phyloP scores from a whole-genome alignment of 2,329 filamentous ascomycete genomes.

The Passalora sequoiae region DNA sequence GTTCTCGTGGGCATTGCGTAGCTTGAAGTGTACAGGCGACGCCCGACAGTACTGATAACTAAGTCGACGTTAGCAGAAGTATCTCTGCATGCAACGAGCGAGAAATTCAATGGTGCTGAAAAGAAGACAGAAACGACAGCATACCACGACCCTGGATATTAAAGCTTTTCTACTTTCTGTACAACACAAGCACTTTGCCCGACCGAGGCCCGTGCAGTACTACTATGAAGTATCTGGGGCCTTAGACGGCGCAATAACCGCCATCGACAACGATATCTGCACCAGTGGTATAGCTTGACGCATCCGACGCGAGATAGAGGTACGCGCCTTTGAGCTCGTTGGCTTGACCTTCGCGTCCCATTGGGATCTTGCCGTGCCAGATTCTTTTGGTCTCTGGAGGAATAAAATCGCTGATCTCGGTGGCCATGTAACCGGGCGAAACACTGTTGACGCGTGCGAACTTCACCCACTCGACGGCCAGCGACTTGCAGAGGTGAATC shows the following conservation, averaged over 20 bases:
- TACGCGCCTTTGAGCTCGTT: constrained; percentile 32
- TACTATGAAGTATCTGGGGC: no score
- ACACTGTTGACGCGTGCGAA: constrained; percentile 54
- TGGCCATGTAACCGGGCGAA: constrained; percentile 52
- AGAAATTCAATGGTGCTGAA: no score
- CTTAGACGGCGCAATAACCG: constrained; percentile 25
- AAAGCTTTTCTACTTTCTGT: neutral
- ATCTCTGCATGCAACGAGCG: no score
- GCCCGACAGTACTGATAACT: no score
- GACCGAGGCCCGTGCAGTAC: no score
- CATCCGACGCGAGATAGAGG: constrained; percentile 32
- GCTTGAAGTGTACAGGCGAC: no score
- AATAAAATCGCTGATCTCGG: constrained; percentile 48
- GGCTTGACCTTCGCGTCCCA: constrained; percentile 38
- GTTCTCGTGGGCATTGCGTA: no score
- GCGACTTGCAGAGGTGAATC: constrained; percentile 52
- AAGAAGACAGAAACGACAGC: neutral
- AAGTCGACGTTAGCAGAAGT: no score
- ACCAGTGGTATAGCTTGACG: constrained; percentile 30
- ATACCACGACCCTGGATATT: neutral
- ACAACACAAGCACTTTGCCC: no score
- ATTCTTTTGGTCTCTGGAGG: constrained; percentile 41
- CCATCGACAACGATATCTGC: constrained; percentile 32
- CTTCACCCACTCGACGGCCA: constrained; percentile 54
- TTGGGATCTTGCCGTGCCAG: constrained; percentile 46